phyloP scores from a whole-genome alignment of 495 filamentous ascomycete species.

The Ascobolus immersus region DNA sequence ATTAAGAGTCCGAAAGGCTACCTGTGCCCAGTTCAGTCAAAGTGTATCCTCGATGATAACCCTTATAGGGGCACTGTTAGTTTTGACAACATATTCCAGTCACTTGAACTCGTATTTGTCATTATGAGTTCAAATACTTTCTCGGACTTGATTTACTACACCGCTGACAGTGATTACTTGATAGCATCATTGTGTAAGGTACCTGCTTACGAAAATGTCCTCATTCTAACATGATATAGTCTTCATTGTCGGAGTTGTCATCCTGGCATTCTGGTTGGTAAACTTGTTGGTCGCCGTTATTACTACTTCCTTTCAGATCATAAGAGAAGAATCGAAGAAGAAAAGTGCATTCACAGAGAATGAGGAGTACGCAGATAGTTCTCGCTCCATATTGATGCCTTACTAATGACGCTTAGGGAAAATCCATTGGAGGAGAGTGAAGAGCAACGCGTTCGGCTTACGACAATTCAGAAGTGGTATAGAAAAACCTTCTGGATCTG shows the following conservation, averaged over 20 bases:
- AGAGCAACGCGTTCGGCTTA: slow-evolving; percentile 20
- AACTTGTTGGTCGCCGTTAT: slow-evolving; percentile 96
- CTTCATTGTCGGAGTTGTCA: slow-evolving; percentile 33
- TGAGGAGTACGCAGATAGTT: slow-evolving; percentile 24
- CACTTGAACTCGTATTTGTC: slow-evolving; percentile 87
- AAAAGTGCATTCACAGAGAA: slow-evolving; percentile 74
- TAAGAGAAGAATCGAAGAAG: slow-evolving; percentile 75
- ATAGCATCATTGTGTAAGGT: slow-evolving; percentile 39
- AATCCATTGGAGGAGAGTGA: background rate
- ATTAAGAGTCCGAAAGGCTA: slow-evolving; percentile 51
- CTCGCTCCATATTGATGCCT: background rate
- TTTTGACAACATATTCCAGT: slow-evolving; percentile 85
- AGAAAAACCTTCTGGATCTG: slow-evolving; percentile 51
- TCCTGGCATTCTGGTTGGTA: slow-evolving; percentile 88
- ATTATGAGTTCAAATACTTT: slow-evolving; percentile 97
- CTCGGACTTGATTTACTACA: slow-evolving; percentile 78
- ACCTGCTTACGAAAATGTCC: background rate
- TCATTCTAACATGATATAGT: slow-evolving; percentile 8
- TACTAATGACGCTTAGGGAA: too few relatives aligned
- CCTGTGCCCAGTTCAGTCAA: slow-evolving; percentile 56
- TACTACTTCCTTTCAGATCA: slow-evolving; percentile 94
- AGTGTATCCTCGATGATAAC: slow-evolving; percentile 53
- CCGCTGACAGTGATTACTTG: slow-evolving; percentile 73
- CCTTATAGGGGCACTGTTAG: slow-evolving; percentile 71
- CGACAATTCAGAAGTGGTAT: slow-evolving; percentile 39